A percentile compares a stretch with the other conserved stretches of the same genome.
Evolutionary conservation across 768 basidiomycete species (phyloP).

Genomic region (Hortiboletus campestris): DNA sequence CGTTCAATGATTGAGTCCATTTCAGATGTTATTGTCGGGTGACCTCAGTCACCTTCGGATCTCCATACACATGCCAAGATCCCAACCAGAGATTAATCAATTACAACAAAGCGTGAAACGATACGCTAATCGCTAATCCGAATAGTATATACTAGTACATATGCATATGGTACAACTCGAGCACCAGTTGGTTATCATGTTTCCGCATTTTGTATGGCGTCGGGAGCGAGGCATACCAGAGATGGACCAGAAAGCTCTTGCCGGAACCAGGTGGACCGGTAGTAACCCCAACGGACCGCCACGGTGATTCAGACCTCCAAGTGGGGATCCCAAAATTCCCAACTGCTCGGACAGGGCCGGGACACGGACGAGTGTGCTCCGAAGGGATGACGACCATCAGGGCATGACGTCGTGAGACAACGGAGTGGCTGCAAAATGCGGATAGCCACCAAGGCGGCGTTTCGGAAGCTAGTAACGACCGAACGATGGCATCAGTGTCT

Average conservation of each 20-base stretch:
- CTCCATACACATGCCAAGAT: background rate
- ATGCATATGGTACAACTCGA: no score
- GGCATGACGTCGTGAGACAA: constrained; percentile 20
- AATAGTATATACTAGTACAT: constrained; percentile 1
- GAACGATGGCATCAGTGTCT: no score
- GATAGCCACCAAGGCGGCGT: constrained; percentile 27
- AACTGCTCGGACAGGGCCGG: constrained; percentile 20
- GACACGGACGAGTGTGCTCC: background rate
- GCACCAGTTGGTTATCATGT: no score
- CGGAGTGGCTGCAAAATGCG: constrained; percentile 30
- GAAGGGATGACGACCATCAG: constrained; percentile 31
- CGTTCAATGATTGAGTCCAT: background rate
- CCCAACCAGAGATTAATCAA: background rate
- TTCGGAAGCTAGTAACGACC: background rate
- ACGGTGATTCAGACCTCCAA: constrained; percentile 33
- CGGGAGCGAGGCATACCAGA: no score
- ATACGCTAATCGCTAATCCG: background rate
- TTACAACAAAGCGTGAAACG: background rate
- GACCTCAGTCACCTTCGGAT: background rate
- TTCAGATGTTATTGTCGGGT: no score
- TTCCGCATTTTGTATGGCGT: no score
- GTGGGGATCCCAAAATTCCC: constrained; percentile 38
- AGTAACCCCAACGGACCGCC: no score
- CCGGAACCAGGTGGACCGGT: no score
- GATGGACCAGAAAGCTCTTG: no score